Evolutionary conservation across 2,329 filamentous ascomycete species (phyloP), one percentile per base, ranked within the genome.

Genomic region (Cladosporium sp.): DNA sequence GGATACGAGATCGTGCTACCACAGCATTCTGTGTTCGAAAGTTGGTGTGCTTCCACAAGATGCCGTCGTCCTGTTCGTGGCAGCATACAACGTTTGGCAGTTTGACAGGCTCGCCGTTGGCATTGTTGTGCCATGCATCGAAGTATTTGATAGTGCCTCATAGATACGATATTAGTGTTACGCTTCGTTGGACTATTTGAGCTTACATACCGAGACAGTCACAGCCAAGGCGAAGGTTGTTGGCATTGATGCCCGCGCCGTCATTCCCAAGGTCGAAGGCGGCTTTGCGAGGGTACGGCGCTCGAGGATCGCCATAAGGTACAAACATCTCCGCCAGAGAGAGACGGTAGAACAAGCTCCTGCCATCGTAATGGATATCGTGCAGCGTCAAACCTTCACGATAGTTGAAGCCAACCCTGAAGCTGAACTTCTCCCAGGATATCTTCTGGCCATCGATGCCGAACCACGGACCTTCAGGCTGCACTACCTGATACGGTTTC

Each of bases 191-290:
- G 1, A 34, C 18, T 12, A 32, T 7, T 10, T 32, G 8, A 8
- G 30, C 30, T 32, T 32, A 52, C 65, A 69, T 70, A 7, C 90
- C 89, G 0, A 92, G 81, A 72, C 89, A 88, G 72, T 91, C 89
- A 67, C 88, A 91, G 18, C 89, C 88, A 2, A 91, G 81, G 18
- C 82, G 80, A 1, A 92, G 81, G 68, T 90, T 90, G 73, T 92
- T 92, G 18, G 88, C 87, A 58, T 84, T 86, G 59, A 86, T 83
- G 1, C 90, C 90, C 28, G 87, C 86, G 5, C 89, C 89, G 11
- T 85, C 87, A 66, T 92, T 88, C 8, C 90, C 90, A 67, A 92
- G 86, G 71, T 92, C 89, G 71, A 92, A 91, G 0, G 89, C 89
- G 63, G 88, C 86, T 74, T 92, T 92, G 51, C 88, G 84, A 62